Percentiles rank a stretch among this genome's conserved stretches.
phyloP scores from a whole-genome alignment of 108 stramenopile genomes.

The Aurantiochytrium sp. region DNA sequence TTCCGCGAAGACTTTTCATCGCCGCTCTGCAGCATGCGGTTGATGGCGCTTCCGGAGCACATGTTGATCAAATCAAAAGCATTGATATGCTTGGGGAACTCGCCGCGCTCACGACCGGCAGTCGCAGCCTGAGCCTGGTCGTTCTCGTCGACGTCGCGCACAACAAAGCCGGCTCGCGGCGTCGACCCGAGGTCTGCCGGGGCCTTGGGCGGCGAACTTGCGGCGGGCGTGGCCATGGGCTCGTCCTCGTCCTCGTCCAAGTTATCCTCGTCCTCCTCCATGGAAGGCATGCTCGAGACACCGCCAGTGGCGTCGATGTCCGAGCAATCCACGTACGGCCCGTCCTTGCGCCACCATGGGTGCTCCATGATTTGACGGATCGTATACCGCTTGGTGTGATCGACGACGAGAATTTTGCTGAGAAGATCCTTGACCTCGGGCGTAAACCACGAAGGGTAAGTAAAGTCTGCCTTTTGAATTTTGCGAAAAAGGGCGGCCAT shows the following conservation, averaged over 20 bases:
- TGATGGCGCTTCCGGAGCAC: slow-evolving; percentile 21
- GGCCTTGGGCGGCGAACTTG: neutral
- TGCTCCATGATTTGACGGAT: slow-evolving; percentile 39
- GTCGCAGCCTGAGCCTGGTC: neutral
- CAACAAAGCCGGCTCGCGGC: neutral
- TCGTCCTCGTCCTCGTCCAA: neutral
- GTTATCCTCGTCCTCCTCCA: neutral
- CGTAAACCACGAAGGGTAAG: slow-evolving; percentile 57
- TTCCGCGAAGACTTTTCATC: neutral
- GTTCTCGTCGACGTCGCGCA: slow-evolving; percentile 11
- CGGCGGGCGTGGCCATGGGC: neutral
- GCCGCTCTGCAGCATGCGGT: slow-evolving; percentile 3
- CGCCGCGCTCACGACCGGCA: neutral
- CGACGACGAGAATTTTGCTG: slow-evolving; percentile 60
- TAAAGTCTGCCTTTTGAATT: slow-evolving; percentile 60
- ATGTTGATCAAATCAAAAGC: slow-evolving; percentile 24
- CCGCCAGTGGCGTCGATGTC: neutral
- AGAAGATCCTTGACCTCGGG: slow-evolving; percentile 48
- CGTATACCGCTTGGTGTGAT: slow-evolving; percentile 45
- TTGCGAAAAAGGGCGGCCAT: slow-evolving; percentile 63
- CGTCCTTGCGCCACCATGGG: slow-evolving; percentile 38
- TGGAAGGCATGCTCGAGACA: neutral
- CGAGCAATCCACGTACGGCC: neutral
- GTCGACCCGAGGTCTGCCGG: neutral
- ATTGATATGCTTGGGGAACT: slow-evolving; percentile 1